phyloP scores from a whole-genome alignment of 345 rosid species.

The Eucalyptus polyanthemos region DNA sequence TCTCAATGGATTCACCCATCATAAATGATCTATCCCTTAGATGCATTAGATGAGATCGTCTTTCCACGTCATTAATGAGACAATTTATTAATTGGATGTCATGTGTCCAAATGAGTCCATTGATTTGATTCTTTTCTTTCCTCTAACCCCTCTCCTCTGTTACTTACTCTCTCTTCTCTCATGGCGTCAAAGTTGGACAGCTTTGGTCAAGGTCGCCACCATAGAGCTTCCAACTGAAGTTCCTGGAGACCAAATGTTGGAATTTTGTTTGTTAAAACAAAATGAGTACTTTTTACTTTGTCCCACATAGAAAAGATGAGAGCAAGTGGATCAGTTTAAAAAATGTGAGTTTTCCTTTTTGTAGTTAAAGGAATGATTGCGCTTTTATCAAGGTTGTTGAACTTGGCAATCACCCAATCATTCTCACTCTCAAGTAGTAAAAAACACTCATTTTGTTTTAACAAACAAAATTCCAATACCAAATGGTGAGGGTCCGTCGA shows the following conservation, averaged over 20 bases:
- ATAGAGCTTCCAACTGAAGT: conserved; percentile 3
- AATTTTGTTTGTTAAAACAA: too few relatives aligned
- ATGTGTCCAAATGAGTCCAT: background rate
- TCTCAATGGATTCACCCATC: background rate
- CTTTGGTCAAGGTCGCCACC: background rate
- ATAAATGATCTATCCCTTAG: background rate
- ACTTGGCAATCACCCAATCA: too few relatives aligned
- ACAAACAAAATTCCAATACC: background rate
- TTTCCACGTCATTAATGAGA: background rate
- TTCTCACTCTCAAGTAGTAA: too few relatives aligned
- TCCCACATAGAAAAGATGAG: too few relatives aligned
- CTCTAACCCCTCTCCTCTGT: background rate
- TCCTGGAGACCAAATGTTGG: conserved; percentile 16
- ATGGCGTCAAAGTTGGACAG: background rate
- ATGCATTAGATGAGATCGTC: background rate
- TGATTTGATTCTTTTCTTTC: background rate
- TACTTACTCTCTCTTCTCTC: background rate
- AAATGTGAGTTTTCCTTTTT: too few relatives aligned
- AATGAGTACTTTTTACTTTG: too few relatives aligned
- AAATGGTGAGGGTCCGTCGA: conserved; percentile 66
- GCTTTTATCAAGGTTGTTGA: too few relatives aligned
- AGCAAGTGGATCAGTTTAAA: too few relatives aligned
- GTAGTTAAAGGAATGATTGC: too few relatives aligned
- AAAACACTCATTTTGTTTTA: too few relatives aligned
- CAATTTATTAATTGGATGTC: background rate